These are phyloP conservation scores for Talaromyces sp. DNA, from an alignment of 2,329 filamentous ascomycete species.

Conservation along the genomic window DNA sequence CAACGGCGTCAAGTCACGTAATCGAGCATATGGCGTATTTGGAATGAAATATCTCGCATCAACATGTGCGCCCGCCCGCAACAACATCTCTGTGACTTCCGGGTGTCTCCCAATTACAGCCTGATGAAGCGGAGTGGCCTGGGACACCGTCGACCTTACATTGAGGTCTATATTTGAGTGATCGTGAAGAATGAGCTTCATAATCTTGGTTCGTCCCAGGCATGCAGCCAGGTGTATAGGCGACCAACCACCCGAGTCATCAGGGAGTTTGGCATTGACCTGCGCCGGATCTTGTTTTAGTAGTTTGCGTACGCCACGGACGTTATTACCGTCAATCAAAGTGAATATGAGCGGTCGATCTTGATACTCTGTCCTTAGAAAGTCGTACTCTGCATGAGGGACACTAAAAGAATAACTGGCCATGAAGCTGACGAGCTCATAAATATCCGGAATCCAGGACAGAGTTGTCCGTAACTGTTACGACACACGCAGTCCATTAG, in stretches of 20 bases:
- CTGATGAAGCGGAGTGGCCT: background rate
- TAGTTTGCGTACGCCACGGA: background rate
- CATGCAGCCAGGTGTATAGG: slow-evolving; percentile 2
- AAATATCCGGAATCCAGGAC: background rate
- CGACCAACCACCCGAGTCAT: background rate
- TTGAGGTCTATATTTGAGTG: background rate
- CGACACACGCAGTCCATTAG: background rate
- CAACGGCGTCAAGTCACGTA: background rate
- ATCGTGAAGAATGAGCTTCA: background rate
- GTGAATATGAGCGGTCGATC: background rate
- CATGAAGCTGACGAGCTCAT: background rate
- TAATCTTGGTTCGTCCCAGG: background rate
- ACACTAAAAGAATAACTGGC: background rate
- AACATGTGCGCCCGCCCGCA: background rate
- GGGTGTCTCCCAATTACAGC: background rate
- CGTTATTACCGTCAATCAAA: background rate
- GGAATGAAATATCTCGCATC: background rate
- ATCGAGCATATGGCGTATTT: background rate
- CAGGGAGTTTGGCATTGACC: background rate
- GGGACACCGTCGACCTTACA: background rate
- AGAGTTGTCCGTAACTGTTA: background rate
- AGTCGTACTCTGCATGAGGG: background rate
- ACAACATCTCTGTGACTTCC: background rate
- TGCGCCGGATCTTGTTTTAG: background rate
- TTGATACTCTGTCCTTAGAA: background rate